Conservation (phyloP, 2,329 filamentous ascomycete genomes). For the Incumbomyces delicatus region DNA sequence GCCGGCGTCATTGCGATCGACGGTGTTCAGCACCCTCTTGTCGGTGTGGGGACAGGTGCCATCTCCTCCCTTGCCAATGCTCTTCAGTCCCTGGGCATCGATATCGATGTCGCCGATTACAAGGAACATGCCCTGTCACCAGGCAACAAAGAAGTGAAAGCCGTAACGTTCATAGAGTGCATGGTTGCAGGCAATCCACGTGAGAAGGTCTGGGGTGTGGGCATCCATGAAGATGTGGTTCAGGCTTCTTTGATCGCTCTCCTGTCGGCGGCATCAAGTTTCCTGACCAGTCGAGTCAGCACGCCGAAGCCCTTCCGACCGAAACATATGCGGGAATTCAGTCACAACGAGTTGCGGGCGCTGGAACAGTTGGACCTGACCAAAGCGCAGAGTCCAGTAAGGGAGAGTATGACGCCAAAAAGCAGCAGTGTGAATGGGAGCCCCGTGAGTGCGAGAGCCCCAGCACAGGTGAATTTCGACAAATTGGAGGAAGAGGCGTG, state of each 20-base stretch:
- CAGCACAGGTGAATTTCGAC: slow-evolving; percentile 26
- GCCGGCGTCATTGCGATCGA: slow-evolving; percentile 77
- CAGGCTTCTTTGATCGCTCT: slow-evolving; percentile 81
- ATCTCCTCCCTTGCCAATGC: slow-evolving; percentile 82
- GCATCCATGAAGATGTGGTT: slow-evolving; percentile 85
- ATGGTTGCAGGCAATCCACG: slow-evolving; percentile 56
- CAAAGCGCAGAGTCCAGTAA: slow-evolving; percentile 12
- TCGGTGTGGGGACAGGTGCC: slow-evolving; percentile 77
- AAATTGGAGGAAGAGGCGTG: slow-evolving; percentile 30
- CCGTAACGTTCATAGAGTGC: slow-evolving; percentile 92
- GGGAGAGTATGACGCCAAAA: slow-evolving; percentile 18
- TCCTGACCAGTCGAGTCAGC: slow-evolving; percentile 58
- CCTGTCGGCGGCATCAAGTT: slow-evolving; percentile 61
- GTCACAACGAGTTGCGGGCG: slow-evolving; percentile 34
- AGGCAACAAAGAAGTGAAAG: slow-evolving; percentile 66
- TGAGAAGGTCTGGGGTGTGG: slow-evolving; percentile 74
- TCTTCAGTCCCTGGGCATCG: slow-evolving; percentile 65
- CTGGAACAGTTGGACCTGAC: slow-evolving; percentile 30
- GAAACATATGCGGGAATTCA: slow-evolving; percentile 43
- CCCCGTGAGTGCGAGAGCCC: slow-evolving; percentile 12
- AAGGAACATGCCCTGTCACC: slow-evolving; percentile 88
- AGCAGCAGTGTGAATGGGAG: slow-evolving; percentile 16
- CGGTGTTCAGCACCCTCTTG: slow-evolving; percentile 65
- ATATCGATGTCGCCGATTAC: slow-evolving; percentile 87
- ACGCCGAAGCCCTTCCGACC: slow-evolving; percentile 58